These are phyloP conservation scores for Conringia planisiliqua DNA, from an alignment of 345 rosid genomes.

Conservation along the genomic window DNA sequence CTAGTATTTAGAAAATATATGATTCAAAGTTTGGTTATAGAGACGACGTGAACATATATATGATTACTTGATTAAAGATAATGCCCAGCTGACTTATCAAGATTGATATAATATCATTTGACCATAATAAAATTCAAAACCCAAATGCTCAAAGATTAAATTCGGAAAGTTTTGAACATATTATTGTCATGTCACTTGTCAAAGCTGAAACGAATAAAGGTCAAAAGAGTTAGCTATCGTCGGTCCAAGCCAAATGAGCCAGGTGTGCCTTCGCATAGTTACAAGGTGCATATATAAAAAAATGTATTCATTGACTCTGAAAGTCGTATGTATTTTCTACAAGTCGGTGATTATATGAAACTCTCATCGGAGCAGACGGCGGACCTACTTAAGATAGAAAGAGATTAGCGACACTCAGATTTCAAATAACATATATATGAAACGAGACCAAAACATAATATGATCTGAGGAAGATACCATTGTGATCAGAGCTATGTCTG, in stretches of 20 bases:
- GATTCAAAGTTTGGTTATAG: neutral
- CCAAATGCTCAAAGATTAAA: neutral
- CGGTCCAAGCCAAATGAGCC: slow-evolving; percentile 33
- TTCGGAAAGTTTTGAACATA: neutral
- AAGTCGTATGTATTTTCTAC: neutral
- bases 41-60: neutral
- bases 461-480: neutral
- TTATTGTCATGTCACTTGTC: slow-evolving; percentile 28
- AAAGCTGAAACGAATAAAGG: slow-evolving; percentile 13
- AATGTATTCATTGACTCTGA: neutral
- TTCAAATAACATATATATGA: neutral
- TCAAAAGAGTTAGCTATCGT: slow-evolving; percentile 33
- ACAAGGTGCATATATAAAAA: neutral
- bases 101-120: slow-evolving; percentile 11
- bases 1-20: no score
- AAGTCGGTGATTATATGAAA: neutral
- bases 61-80: neutral
- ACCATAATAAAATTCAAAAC: neutral
- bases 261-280: slow-evolving; percentile 6
- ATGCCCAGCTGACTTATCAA: neutral
- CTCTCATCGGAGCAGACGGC: neutral
- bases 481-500: neutral
- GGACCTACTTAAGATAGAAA: neutral
- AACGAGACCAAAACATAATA: neutral
- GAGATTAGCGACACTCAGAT: neutral